Evolutionary conservation across 1,284 basidiomycete species (phyloP).

Genomic region (Heimioporus retisporus): DNA sequence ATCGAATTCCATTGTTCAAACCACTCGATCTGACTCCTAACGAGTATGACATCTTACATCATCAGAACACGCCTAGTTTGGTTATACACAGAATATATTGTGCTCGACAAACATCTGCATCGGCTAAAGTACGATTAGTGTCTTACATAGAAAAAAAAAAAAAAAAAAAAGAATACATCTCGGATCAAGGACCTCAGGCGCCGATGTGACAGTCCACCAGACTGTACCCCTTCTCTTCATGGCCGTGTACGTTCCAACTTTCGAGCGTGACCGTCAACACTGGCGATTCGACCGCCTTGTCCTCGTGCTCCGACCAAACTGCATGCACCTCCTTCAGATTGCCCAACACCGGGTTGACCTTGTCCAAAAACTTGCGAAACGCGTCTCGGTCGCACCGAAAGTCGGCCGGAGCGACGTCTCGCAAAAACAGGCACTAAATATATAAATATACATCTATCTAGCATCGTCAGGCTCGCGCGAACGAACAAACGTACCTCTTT

Average conservation of each 20-base stretch:
- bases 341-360: conserved; percentile 57
- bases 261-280: conserved; percentile 41
- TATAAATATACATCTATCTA: too few species aligned
- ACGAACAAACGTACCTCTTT: conserved; percentile 48
- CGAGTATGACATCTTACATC: too few species aligned
- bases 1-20: too few species aligned
- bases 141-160: too few species aligned
- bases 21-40: too few species aligned
- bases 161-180: too few species aligned
- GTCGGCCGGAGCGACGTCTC: conserved; percentile 54
- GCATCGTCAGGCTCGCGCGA: background rate
- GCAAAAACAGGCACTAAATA: conserved; percentile 54
- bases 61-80: too few species aligned
- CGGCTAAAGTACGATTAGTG: too few species aligned
- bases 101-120: too few species aligned
- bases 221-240: conserved; percentile 30
- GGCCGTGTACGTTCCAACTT: conserved; percentile 37
- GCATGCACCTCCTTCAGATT: conserved; percentile 45
- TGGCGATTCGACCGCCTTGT: conserved; percentile 34
- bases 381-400: conserved; percentile 51
- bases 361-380: conserved; percentile 48
- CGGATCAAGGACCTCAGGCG: too few species aligned
- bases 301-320: conserved; percentile 33
- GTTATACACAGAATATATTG: too few species aligned
- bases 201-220: conserved; percentile 27